phyloP scores from a whole-genome alignment of 495 filamentous ascomycete genomes.

The Immersiella caudata region DNA sequence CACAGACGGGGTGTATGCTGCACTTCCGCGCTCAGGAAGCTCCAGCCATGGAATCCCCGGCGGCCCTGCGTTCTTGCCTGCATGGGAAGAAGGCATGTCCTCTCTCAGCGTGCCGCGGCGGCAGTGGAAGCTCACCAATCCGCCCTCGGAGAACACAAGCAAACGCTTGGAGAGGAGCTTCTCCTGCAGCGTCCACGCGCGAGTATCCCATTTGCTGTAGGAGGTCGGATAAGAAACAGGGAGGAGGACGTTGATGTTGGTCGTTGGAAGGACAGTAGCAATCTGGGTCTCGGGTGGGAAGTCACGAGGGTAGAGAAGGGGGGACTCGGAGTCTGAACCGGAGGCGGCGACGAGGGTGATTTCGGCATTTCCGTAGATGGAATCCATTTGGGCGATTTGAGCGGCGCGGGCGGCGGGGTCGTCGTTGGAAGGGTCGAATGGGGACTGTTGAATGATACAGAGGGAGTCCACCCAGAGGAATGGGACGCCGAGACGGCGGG shows the following conservation, averaged over 20 bases:
- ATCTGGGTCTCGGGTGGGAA: not conserved
- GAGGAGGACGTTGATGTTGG: conserved; percentile 1
- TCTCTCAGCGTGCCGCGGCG: conserved; percentile 25
- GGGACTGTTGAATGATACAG: conserved; percentile 37
- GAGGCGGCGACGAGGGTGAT: conserved; percentile 26
- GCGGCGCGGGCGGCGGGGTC: conserved; percentile 26
- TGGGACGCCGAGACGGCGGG: conserved; percentile 19
- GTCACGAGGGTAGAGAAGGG: not conserved
- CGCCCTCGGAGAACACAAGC: conserved; percentile 27
- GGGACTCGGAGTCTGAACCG: not conserved
- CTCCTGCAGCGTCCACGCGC: conserved; percentile 41
- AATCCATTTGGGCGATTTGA: conserved; percentile 33
- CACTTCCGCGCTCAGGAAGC: not conserved
- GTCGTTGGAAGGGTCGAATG: not conserved
- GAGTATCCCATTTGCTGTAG: conserved; percentile 32
- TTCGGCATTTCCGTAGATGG: conserved; percentile 29
- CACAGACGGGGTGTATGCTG: not conserved
- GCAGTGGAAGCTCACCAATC: conserved; percentile 29
- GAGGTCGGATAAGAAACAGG: not conserved
- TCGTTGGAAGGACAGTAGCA: not conserved
- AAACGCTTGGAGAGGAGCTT: conserved; percentile 34
- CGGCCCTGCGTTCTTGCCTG: not conserved
- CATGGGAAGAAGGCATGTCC: conserved; percentile 20
- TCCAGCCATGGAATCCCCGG: not conserved
- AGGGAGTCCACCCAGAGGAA: conserved; percentile 43